Evolutionary conservation across 2,329 filamentous ascomycete species (phyloP).

Genomic region (Juglanconis juglandina): DNA sequence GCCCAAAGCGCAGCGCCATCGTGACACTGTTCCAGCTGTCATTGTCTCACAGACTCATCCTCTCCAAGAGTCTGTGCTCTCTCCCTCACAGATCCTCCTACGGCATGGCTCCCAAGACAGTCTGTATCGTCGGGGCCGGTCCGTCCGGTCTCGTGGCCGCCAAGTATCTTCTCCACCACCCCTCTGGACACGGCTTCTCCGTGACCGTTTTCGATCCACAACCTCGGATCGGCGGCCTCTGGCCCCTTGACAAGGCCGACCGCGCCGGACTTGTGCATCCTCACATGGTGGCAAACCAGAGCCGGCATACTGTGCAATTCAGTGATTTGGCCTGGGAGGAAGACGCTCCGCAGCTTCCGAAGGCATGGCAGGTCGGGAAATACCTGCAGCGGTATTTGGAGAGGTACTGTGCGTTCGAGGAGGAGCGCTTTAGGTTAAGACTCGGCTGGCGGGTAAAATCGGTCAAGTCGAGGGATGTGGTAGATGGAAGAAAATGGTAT

Average conservation of each 20-base stretch:
- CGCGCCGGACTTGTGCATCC: slow-evolving; percentile 56
- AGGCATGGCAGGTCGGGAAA: slow-evolving; percentile 70
- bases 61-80: background rate
- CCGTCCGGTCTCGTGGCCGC: slow-evolving; percentile 67
- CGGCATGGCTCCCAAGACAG: slow-evolving; percentile 41
- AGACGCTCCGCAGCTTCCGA: slow-evolving; percentile 62
- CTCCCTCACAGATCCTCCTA: background rate
- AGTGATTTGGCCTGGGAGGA: slow-evolving; percentile 70
- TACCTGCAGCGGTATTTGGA: slow-evolving; percentile 66
- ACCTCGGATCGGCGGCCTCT: slow-evolving; percentile 70
- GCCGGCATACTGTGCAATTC: slow-evolving; percentile 70
- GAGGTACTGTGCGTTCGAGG: slow-evolving; percentile 48
- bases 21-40: background rate
- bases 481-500: slow-evolving; percentile 36
- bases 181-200: slow-evolving; percentile 47
- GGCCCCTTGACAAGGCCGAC: slow-evolving; percentile 57
- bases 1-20: background rate
- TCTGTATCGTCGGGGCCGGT: slow-evolving; percentile 59
- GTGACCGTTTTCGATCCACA: slow-evolving; percentile 70
- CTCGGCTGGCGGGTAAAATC: slow-evolving; percentile 46
- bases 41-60: background rate
- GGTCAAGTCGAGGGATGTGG: slow-evolving; percentile 29
- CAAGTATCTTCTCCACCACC: slow-evolving; percentile 66
- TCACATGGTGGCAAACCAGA: slow-evolving; percentile 71
- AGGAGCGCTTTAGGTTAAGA: slow-evolving; percentile 39